Evolutionary conservation across 805 yeast species (phyloP).

Genomic region (Saturnispora gosingensis): DNA sequence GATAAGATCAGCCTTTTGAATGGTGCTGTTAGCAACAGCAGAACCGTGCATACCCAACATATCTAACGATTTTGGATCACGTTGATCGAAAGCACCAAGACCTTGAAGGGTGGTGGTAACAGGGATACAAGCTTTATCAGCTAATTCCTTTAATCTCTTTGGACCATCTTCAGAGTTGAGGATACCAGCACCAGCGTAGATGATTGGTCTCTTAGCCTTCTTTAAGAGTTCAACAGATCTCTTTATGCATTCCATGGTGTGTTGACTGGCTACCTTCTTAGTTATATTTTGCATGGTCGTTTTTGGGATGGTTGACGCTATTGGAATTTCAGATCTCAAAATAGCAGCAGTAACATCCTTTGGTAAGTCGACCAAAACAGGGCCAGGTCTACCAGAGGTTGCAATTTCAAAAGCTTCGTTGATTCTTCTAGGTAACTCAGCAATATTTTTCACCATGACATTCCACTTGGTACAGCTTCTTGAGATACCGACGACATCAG

Average conservation of each 20-base stretch:
- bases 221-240: conserved; percentile 75
- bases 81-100: conserved; percentile 90
- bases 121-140: conserved; percentile 87
- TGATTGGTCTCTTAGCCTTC: conserved; percentile 75
- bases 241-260: conserved; percentile 62
- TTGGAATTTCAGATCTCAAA: conserved; percentile 78
- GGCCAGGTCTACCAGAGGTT: conserved; percentile 94
- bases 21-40: conserved; percentile 89
- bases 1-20: conserved; percentile 88
- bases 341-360: conserved; percentile 96
- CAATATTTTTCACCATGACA: conserved; percentile 92
- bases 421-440: conserved; percentile 89
- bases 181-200: conserved; percentile 90
- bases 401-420: conserved; percentile 98
- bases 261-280: conserved; percentile 58
- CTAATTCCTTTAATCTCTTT: conserved; percentile 61
- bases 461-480: conserved; percentile 99
- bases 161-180: conserved; percentile 78
- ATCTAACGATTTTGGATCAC: conserved; percentile 81
- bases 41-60: conserved; percentile 99
- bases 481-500: conserved; percentile 94
- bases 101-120: conserved; percentile 95
- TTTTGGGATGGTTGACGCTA: conserved; percentile 66
- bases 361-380: conserved; percentile 94
- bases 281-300: conserved; percentile 63